Base-by-base conservation (phyloP, 2,329 filamentous ascomycete species). In the Seiridium cupressi region DNA sequence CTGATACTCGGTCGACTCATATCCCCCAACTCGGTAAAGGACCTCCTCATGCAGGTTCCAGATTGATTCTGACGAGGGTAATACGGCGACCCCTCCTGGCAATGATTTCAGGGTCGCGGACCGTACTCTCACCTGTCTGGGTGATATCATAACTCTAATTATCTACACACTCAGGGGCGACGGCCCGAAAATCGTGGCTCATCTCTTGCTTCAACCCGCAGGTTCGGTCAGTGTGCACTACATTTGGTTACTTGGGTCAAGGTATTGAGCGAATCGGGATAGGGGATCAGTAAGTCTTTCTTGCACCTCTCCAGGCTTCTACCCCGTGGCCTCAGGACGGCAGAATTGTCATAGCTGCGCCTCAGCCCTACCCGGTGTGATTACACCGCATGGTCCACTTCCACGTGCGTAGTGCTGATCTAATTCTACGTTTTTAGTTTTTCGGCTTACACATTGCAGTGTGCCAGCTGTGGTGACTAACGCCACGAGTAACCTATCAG, bases 331-430 rank as follows among this genome's bases (percentile, higher is more conserved):
- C 13, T 7, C 38, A 42, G 13, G 7, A 42, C 13, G 38, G 7
- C 38, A 42, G 38, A 42, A 42, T 8, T 13, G 38, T 42, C 13
- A 8, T 55, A 18, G 40, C 51, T 38, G 51, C 38, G 35, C 51
- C 51, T 55, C 35, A 31, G 8, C 51, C 36, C 8, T 9, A 13
- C 9, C 36, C 13, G 38, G 36, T 44, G 18, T 13, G 26, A n/a
- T 48, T 31, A 44, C 51, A 55, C 51, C 31, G 32, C 51, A 40
- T 18, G 31, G 26, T 5, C 35, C 51, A 31, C 38, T 26, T 35
- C 18, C 35, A 55, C 38, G 51, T 55, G 38, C 18, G 51, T 55
- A 55, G 51, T 55, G 51, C 51, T 55, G 51, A 55, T 11, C 51
- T 55, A 26, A 44, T n/a, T 26, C 11, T 44, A 13, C 51, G 4